Percentiles rank a stretch among this genome's conserved stretches.
These are phyloP conservation scores for Ensete ventricosum DNA, from an alignment of 176 grass and related monocot genomes.

Conservation along the genomic window DNA sequence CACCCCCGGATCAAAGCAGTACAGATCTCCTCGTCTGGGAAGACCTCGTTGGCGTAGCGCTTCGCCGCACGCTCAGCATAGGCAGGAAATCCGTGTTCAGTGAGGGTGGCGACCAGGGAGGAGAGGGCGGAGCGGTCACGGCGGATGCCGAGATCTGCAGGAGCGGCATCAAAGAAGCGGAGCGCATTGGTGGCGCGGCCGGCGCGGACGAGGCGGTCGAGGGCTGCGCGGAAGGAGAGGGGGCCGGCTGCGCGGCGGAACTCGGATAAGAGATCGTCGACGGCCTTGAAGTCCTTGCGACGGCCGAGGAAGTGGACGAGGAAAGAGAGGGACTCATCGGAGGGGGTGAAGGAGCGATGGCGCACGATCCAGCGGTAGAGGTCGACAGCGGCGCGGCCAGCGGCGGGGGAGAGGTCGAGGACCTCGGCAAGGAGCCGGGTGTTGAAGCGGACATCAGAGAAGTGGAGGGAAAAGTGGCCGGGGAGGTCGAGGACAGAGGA, in stretches of 20 bases:
- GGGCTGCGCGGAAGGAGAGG: constrained; percentile 37
- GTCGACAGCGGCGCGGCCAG: constrained; percentile 46
- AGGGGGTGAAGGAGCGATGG: constrained; percentile 58
- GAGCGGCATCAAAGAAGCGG: constrained; percentile 62
- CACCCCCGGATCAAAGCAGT: constrained; percentile 64
- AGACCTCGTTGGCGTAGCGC: constrained; percentile 59
- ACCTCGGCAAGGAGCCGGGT: constrained; percentile 54
- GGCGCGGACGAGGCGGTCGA: constrained; percentile 41
- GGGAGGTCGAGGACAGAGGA: constrained; percentile 38
- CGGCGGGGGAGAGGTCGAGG: constrained; percentile 53
- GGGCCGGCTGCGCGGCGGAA: constrained; percentile 47
- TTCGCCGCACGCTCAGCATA: constrained; percentile 64
- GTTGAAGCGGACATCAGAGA: constrained; percentile 78
- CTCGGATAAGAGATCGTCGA: constrained; percentile 53
- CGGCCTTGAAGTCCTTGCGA: constrained; percentile 69
- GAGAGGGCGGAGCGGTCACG: constrained; percentile 40
- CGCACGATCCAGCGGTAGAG: constrained; percentile 76
- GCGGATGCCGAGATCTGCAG: constrained; percentile 15
- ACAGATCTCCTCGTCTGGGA: constrained; percentile 77
- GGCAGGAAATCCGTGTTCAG: constrained; percentile 39
- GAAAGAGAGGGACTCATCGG: constrained; percentile 47
- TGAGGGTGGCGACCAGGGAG: constrained; percentile 46
- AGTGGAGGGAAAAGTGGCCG: constrained; percentile 75
- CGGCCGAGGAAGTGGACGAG: constrained; percentile 65
- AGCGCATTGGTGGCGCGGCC: constrained; percentile 51